Conservation (phyloP, 2,329 filamentous ascomycete species). For the Ophiostoma sp. region DNA sequence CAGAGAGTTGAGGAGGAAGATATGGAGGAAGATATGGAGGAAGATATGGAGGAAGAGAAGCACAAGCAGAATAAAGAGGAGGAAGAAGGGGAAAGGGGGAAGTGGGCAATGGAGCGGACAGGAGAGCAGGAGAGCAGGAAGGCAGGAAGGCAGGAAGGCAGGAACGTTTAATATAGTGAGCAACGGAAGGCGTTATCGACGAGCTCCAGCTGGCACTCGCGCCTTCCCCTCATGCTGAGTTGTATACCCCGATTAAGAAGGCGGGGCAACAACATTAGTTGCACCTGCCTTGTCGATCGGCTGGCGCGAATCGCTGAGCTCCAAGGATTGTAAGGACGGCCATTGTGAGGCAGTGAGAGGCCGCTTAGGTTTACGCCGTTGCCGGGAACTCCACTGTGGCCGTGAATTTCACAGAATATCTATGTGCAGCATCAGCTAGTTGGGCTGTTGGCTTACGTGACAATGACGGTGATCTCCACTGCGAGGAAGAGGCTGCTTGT, state of each 20-base stretch:
- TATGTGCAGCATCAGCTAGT: background rate
- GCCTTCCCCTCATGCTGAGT: background rate
- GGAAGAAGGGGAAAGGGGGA: background rate
- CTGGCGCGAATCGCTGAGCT: background rate
- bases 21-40: background rate
- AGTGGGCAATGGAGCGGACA: no score
- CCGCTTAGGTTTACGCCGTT: background rate
- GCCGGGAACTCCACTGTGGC: background rate
- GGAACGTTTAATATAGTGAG: background rate
- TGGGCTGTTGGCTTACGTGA: background rate
- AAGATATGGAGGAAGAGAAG: background rate
- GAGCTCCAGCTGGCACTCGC: no score
- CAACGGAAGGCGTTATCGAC: background rate
- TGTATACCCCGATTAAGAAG: constrained; percentile 12
- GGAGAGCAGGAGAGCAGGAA: background rate
- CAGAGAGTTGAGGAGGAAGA: background rate
- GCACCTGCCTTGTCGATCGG: constrained; percentile 9
- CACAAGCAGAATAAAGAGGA: background rate
- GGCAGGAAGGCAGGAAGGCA: background rate
- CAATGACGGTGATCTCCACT: background rate
- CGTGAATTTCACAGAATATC: background rate
- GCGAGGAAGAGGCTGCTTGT: background rate
- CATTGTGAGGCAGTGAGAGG: background rate
- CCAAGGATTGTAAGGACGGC: background rate
- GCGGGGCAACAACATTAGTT: constrained; percentile 5